Evolutionary conservation across 805 yeast genomes (phyloP), one percentile per base, ranked within the genome.

Genomic region (Komagataella phaffii): DNA sequence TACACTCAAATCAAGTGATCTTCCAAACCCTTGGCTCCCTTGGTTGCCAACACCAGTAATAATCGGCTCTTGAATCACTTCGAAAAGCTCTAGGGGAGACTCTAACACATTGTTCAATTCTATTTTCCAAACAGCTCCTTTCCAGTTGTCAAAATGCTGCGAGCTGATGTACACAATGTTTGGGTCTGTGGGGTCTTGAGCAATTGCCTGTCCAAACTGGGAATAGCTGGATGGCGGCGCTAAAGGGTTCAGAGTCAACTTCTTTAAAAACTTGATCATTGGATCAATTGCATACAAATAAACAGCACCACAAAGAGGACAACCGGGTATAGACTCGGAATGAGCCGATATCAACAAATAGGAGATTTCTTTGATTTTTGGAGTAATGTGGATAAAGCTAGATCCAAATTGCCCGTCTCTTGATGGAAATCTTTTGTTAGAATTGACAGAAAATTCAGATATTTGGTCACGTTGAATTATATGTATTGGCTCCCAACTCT

Each of bases 111-210:
- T 10, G 40, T 30, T 30, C 40, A 30, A 30, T 5, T 14, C 14
- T 10, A 76, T 52, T 43, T 58, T 56, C 73, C 80, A 80, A 3
- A 81, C 62, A 0, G 74, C 72, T 0, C 81, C 83, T 51, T 61
- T 60, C 2, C 75, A 76, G 24, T 59, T 59, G 17, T 53, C 60
- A 10, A 70, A 72, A 17, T 64, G 64, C 1, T 78, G 75, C 0
- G 79, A 70, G 0, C 78, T 65, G 2, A 75, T 57, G 49, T 63
- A 64, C 19, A 76, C 57, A 6, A 18, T 17, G 5, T 57, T 55
- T 14, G 56, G 55, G 19, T 55, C 50, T 1, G 44, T 50, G 24
- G 54, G 10, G 47, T 46, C 18, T 19, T 53, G 51, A 3, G 53
- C 18, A 7, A 56, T 53, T 24, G 48, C 50, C 5, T 53, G 50